Percentiles rank a stretch among this genome's conserved stretches.
Conservation (phyloP, 306 rosid genomes). For the Lathyrus aphaca region DNA sequence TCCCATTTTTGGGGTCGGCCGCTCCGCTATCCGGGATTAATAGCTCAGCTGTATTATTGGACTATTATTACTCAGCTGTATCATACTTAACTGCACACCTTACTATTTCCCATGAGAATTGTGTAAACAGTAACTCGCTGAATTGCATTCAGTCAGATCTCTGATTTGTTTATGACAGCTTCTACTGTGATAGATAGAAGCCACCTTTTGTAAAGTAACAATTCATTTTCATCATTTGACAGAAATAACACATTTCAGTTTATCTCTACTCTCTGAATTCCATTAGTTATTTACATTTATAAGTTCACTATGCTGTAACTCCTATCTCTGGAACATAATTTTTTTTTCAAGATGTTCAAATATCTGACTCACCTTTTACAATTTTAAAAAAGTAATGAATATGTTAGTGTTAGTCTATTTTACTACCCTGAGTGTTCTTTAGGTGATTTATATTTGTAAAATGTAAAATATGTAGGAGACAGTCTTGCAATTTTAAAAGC, state of each 20-base stretch:
- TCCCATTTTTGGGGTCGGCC: no score
- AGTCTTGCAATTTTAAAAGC: slow-evolving; percentile 89
- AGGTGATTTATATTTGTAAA: slow-evolving; percentile 39
- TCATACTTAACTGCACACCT: background rate
- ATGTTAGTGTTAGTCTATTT: slow-evolving; percentile 18
- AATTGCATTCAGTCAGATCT: background rate
- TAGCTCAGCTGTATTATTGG: background rate
- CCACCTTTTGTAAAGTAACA: background rate
- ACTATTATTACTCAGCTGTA: background rate
- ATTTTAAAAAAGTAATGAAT: slow-evolving; percentile 11
- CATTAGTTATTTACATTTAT: slow-evolving; percentile 14
- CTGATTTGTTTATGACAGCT: background rate
- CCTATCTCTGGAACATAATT: slow-evolving; percentile 6
- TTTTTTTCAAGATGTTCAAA: slow-evolving; percentile 6
- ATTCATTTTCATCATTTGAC: background rate
- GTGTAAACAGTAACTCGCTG: background rate
- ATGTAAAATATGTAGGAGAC: slow-evolving; percentile 68
- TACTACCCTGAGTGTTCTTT: slow-evolving; percentile 10
- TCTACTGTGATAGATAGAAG: background rate
- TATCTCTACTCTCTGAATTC: slow-evolving; percentile 2
- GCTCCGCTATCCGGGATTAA: no score
- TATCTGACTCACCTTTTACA: slow-evolving; percentile 30
- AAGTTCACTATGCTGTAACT: slow-evolving; percentile 11
- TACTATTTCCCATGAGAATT: background rate
- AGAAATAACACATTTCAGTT: background rate